Base-by-base conservation (phyloP, 257 asterid species). In the Gentiana macrophylla region DNA sequence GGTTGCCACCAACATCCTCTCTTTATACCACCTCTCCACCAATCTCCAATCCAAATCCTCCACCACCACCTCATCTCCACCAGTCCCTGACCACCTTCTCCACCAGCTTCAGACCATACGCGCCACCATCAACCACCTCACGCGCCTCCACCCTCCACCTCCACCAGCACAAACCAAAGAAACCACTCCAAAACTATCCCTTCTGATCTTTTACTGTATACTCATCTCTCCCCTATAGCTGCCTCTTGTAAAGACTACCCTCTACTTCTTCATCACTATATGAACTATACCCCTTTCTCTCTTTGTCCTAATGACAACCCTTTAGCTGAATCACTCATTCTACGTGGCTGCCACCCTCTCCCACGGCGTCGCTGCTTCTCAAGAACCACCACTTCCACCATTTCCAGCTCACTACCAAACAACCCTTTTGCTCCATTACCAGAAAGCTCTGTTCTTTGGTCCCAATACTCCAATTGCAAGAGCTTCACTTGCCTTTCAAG, bases 341-440 rank as follows among this genome's bases (percentile, higher is more conserved):
- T 87, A 68, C 71, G 93, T 3, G 98, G 98, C 60, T 91, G 98
- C 80, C 94, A 83, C 74, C 98, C 98, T 61, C 87, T 91, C 50
- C 98, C 98, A 32, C 84, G 98, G 75, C 85, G 98, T 67, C 83
- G 98, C 13, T 87, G 96, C 83, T 91, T 91, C 67, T 75, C 95
- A 1, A 59, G 83, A 69, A 56, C 80, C 12, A 13, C 79, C 59
- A 4, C 74, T 41, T n/a, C 52, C 3, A 74, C 89, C 2, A 24
- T 50, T 3, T 74, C 89, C 2, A n/a, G 60, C 49, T 57, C 86
- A 0, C 84, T 83, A 15, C 91, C 92, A 46, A 45, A 67, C 43
- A 72, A 75, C 60, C 95, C 96, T 8, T 91, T 91, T 60, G 69
- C 84, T 33, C 61, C 76, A 0, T 69, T 89, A 50, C 95, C 84